Conservation (phyloP, 208 protist genomes). For the Leishmania gerbilli region DNA sequence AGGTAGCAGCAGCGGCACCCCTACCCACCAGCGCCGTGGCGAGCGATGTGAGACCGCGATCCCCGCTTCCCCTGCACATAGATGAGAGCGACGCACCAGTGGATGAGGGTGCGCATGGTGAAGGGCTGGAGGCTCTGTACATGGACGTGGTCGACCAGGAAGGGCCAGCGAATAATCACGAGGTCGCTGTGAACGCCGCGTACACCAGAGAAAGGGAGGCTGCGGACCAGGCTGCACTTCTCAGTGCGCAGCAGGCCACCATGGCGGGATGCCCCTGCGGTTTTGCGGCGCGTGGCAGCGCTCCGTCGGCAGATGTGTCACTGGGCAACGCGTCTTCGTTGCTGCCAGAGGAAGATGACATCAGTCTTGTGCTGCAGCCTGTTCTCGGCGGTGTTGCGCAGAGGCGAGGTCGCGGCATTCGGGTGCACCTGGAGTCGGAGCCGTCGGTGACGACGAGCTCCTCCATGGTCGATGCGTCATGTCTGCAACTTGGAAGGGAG, state of each 20-base stretch:
- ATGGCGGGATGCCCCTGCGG: slow-evolving; percentile 8
- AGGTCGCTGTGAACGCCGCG: slow-evolving; percentile 9
- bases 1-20: neutral
- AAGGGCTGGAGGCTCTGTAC: neutral
- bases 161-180: neutral
- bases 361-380: slow-evolving; percentile 18
- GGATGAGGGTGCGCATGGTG: neutral
- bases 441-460: neutral
- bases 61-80: neutral
- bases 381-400: slow-evolving; percentile 15
- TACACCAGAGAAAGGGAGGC: slow-evolving; percentile 12
- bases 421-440: neutral
- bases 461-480: no score
- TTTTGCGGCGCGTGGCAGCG: neutral
- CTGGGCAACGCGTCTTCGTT: neutral
- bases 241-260: slow-evolving; percentile 11
- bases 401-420: neutral
- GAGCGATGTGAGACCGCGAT: neutral
- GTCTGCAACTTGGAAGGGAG: neutral
- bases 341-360: neutral
- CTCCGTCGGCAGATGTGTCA: neutral
- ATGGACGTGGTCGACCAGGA: neutral
- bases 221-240: slow-evolving; percentile 1
- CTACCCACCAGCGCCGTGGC: neutral
- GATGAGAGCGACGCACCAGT: neutral